phyloP scores from a whole-genome alignment of 305 asterid species.

The Rubia tinctorum region DNA sequence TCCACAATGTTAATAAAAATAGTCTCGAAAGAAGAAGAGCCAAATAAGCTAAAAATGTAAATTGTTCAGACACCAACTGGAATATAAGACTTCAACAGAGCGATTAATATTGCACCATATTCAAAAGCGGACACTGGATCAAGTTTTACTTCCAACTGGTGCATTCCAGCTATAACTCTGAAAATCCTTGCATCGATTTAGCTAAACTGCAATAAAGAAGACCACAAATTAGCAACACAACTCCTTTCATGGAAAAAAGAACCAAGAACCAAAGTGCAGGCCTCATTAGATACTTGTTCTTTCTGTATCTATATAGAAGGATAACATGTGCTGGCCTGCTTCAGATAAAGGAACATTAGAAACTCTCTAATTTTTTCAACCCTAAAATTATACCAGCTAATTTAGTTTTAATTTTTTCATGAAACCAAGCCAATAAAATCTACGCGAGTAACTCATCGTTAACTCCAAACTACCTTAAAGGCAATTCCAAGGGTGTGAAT shows the following conservation, averaged over 20 bases:
- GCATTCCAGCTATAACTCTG: conserved; percentile 65
- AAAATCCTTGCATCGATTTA: conserved; percentile 82
- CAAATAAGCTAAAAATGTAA: conserved; percentile 10
- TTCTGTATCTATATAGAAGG: conserved; percentile 89
- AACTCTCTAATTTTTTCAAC: too few relatives aligned
- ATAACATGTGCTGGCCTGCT: too few relatives aligned
- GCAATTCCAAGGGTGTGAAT: too few relatives aligned
- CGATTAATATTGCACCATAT: conserved; percentile 60
- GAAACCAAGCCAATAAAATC: too few relatives aligned
- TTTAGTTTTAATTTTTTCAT: too few relatives aligned
- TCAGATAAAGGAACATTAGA: too few relatives aligned
- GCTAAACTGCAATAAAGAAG: conserved; percentile 72
- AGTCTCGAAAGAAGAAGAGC: background rate
- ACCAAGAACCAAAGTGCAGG: conserved; percentile 30
- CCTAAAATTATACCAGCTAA: too few relatives aligned
- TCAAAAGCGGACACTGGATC: conserved; percentile 64
- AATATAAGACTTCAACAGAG: conserved; percentile 77
- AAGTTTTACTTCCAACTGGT: conserved; percentile 69
- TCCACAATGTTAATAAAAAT: background rate
- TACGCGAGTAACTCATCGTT: too few relatives aligned
- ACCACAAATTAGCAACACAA: conserved; percentile 20
- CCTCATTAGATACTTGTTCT: conserved; percentile 86
- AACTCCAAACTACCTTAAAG: too few relatives aligned
- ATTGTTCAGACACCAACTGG: conserved; percentile 48
- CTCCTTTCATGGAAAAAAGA: conserved; percentile 13